Evolutionary conservation across 768 basidiomycete genomes (phyloP).

Genomic region (Chalciporus chontae): DNA sequence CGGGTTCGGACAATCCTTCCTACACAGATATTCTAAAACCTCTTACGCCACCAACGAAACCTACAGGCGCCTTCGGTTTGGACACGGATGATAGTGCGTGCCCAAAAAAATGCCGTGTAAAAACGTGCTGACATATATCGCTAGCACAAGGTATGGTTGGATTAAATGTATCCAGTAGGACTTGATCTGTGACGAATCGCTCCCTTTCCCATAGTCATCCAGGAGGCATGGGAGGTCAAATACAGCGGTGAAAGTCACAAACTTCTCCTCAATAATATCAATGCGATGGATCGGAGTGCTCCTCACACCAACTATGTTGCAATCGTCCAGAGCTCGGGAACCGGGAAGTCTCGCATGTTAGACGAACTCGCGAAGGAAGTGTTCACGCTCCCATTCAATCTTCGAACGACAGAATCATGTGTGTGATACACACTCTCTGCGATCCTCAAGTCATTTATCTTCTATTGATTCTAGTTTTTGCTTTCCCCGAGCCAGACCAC

Average conservation of each 20-base stretch:
- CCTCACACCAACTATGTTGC: not conserved
- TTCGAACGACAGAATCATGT: not conserved
- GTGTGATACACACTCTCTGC: not conserved
- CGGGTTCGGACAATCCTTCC: not conserved
- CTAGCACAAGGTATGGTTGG: not conserved
- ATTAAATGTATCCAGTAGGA: not conserved
- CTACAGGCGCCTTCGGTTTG: not conserved
- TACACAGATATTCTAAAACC: not conserved
- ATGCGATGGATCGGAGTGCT: not conserved
- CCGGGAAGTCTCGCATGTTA: slow-evolving; percentile 8
- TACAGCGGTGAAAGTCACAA: not conserved
- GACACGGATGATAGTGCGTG: not conserved
- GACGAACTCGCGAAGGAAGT: slow-evolving; percentile 6
- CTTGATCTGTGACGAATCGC: not conserved
- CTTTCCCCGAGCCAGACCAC: not conserved
- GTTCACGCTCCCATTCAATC: slow-evolving; percentile 4
- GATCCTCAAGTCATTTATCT: not conserved
- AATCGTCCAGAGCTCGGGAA: slow-evolving; percentile 2
- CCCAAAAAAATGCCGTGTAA: not conserved
- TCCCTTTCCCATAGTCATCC: not conserved
- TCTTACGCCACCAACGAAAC: not conserved
- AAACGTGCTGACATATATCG: not conserved
- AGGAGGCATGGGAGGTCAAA: not conserved
- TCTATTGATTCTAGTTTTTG: not conserved
- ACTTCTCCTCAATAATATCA: not conserved